A percentile compares a stretch with the other conserved stretches of the same genome.
These are phyloP conservation scores for Angomonas ambiguus DNA, from an alignment of 208 protist species.

Conservation along the genomic window DNA sequence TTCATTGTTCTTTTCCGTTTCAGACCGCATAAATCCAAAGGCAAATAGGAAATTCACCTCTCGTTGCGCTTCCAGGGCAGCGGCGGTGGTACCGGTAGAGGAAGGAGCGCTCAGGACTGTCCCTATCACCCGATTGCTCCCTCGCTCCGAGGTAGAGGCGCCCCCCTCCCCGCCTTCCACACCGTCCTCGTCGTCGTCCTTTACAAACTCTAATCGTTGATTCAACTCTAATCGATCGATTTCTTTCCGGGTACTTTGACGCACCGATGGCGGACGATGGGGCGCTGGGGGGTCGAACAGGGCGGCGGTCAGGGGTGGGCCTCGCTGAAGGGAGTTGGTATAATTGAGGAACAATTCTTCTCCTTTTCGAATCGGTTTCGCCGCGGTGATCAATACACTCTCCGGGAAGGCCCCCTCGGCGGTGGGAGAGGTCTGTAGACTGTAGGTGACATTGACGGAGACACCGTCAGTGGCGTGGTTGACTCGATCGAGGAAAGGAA, in stretches of 20 bases:
- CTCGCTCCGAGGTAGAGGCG: not conserved
- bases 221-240: slow-evolving; percentile 20
- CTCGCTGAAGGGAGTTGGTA: slow-evolving; percentile 53
- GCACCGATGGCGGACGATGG: not conserved
- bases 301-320: slow-evolving; percentile 30
- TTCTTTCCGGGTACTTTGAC: not conserved
- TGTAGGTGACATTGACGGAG: slow-evolving; percentile 73
- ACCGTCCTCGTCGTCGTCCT: slow-evolving; percentile 20
- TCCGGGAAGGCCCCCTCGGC: too few relatives aligned
- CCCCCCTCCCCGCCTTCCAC: not conserved
- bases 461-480: slow-evolving; percentile 50
- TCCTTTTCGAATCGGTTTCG: slow-evolving; percentile 35
- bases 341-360: slow-evolving; percentile 81
- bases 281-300: not conserved
- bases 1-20: slow-evolving; percentile 56
- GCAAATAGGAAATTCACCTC: slow-evolving; percentile 79
- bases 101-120: slow-evolving; percentile 9
- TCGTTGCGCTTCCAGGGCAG: slow-evolving; percentile 28
- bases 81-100: slow-evolving; percentile 7
- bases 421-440: slow-evolving; percentile 11
- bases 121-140: too few relatives aligned
- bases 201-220: slow-evolving; percentile 31
- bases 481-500: slow-evolving; percentile 82
- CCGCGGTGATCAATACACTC: slow-evolving; percentile 47
- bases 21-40: slow-evolving; percentile 68